Conservation (phyloP, 495 filamentous ascomycete species). For the Talaromyces liani region DNA sequence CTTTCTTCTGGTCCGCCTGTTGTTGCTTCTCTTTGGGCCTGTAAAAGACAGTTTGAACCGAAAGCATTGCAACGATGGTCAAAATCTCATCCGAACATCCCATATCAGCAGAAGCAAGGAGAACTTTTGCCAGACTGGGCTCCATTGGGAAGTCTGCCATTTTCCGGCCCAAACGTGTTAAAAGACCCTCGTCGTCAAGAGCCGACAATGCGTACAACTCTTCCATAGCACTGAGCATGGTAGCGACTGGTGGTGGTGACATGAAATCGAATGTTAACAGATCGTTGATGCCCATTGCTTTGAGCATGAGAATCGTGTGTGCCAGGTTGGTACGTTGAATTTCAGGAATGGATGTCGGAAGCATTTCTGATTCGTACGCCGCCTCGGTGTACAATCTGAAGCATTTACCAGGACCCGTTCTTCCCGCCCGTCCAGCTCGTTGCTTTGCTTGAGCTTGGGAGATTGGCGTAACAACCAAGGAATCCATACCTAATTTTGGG, state of each 20-base stretch:
- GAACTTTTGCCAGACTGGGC: conserved; percentile 78
- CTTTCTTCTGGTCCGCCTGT: conserved; percentile 94
- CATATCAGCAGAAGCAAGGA: conserved; percentile 81
- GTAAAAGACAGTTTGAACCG: conserved; percentile 72
- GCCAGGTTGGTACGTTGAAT: conserved; percentile 96
- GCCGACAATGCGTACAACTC: conserved; percentile 90
- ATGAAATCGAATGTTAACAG: conserved; percentile 97
- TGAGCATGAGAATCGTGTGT: conserved; percentile 93
- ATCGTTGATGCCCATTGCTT: conserved; percentile 99
- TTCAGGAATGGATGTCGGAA: conserved; percentile 90
- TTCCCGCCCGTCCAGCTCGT: conserved; percentile 81
- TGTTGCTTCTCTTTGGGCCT: conserved; percentile 94
- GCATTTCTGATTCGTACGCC: conserved; percentile 94
- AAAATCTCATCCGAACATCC: conserved; percentile 91
- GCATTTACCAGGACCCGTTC: conserved; percentile 94
- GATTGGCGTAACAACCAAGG: conserved; percentile 88
- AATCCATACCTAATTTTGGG: conserved; percentile 96
- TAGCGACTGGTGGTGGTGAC: conserved; percentile 95
- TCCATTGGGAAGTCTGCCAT: conserved; percentile 99
- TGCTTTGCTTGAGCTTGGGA: conserved; percentile 97
- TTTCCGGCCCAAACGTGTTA: conserved; percentile 87
- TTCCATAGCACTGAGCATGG: conserved; percentile 93
- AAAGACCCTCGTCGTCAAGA: conserved; percentile 89
- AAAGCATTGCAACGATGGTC: conserved; percentile 92
- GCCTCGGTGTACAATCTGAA: conserved; percentile 95